Percentiles rank a stretch among this genome's conserved stretches.
Evolutionary conservation across 2,329 filamentous ascomycete species (phyloP).

Genomic region (Colletotrichum gloeosporioides): DNA sequence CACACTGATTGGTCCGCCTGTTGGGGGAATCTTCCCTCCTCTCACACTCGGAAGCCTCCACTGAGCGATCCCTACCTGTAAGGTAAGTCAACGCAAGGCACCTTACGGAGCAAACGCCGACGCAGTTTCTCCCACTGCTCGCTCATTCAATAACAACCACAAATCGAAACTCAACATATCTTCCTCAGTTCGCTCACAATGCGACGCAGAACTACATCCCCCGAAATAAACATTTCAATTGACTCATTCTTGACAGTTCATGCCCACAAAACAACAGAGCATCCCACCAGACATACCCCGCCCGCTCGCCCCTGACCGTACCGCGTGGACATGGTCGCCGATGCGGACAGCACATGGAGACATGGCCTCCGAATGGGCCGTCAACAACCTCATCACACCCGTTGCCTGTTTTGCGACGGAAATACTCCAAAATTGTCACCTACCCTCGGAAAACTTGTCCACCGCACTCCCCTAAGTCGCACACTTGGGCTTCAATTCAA

Average conservation of each 20-base stretch:
- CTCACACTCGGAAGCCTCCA: neutral
- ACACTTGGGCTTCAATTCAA: constrained; percentile 9
- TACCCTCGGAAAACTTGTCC: neutral
- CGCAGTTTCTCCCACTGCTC: neutral
- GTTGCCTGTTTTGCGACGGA: neutral
- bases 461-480: neutral
- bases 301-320: neutral
- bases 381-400: constrained; percentile 5
- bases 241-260: neutral
- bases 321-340: neutral
- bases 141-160: neutral
- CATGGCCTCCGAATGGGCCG: constrained; percentile 12
- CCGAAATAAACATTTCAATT: neutral
- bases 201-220: neutral
- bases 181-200: neutral
- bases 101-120: neutral
- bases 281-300: neutral
- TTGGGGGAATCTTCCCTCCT: neutral
- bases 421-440: neutral
- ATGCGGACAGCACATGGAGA: neutral
- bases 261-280: neutral
- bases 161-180: neutral
- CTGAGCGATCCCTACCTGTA: too few species aligned
- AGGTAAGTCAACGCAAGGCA: too few species aligned
- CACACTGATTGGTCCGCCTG: neutral